Evolutionary conservation across 495 filamentous ascomycete genomes (phyloP), one percentile per base, ranked within the genome.

Genomic region (Geoglossum glabrum): DNA sequence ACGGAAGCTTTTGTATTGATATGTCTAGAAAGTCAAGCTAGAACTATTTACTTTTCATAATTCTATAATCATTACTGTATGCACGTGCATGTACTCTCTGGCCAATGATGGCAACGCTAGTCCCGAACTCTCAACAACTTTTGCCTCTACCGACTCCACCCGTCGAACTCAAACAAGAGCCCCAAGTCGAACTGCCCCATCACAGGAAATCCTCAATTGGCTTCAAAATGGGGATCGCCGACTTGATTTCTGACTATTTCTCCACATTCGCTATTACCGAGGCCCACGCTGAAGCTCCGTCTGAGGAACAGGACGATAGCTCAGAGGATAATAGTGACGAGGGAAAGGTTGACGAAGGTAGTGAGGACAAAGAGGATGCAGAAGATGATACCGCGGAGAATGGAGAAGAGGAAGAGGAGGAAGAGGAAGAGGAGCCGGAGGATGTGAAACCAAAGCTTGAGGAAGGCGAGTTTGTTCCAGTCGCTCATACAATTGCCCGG

Each of bases 361-460:
- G 69, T 27, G 60, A 70, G 51, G 56, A 63, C 40, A 65, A 73
- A 45, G 61, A 67, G 31, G 64, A 65, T 36, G 71, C 67, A 9
- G 75, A 71, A 43, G 76, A 70, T 56, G 74, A 72, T 51, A 70
- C 72, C 43, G 74, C 72, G 4, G 74, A 69, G 40, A 74, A 69
- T 15, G 73, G 56, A 60, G 73, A 72, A 61, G 67, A 63, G 25
- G 62, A 68, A n/a, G 74, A 71, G 59, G 73, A 66, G 26, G 70
- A 68, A 27, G 73, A 70, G 55, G 72, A 70, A 31, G 72, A 94
- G 61, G 90, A 97, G 76, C 76, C 81, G 52, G 80, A 81, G 62
- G 92, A 98, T 67, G 78, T 80, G 60, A 93, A 93, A 78, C 86
- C 88, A 60, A 80, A 81, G 73, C 70, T 98, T 57, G 84, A 92